A percentile compares a stretch with the other conserved stretches of the same genome.
phyloP scores from a whole-genome alignment of 2,329 filamentous ascomycete species.

The Cladophialophora immunda region DNA sequence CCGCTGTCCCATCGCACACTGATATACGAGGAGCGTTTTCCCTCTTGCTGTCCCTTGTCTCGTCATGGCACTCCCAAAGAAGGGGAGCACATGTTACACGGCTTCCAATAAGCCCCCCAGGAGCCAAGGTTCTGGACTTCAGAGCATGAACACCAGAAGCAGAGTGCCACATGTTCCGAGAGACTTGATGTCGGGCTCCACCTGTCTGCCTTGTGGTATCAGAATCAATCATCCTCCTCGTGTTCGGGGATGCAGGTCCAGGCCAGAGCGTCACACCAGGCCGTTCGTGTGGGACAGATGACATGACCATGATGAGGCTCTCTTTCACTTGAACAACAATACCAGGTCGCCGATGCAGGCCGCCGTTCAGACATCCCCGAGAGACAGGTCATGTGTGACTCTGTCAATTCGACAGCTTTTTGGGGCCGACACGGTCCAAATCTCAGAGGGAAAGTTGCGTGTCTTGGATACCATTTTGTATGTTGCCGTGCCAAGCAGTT shows the following conservation, averaged over 20 bases:
- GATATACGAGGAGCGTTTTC: conserved; percentile 10
- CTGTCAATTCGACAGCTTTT: not conserved
- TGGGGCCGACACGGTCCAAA: not conserved
- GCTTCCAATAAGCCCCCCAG: not conserved
- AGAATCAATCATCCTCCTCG: conserved; percentile 16
- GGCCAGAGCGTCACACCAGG: conserved; percentile 7
- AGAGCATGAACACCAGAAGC: conserved; percentile 2
- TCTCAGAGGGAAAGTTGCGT: conserved; percentile 3
- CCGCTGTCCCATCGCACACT: conserved; percentile 16
- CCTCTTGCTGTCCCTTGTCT: conserved; percentile 1
- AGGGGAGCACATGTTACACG: conserved; percentile 13
- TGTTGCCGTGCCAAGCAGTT: conserved; percentile 2
- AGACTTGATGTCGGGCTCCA: conserved; percentile 11
- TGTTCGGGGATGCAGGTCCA: conserved; percentile 16
- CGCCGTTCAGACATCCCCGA: conserved; percentile 21
- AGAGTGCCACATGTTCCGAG: conserved; percentile 14
- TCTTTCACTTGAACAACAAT: not conserved
- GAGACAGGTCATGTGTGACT: conserved; percentile 7
- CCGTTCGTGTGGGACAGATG: conserved; percentile 8
- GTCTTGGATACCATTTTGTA: not conserved
- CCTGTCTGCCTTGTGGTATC: conserved; percentile 14
- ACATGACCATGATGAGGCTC: conserved; percentile 10
- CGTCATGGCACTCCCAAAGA: not conserved
- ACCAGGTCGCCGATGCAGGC: conserved; percentile 19
- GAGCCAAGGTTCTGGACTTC: conserved; percentile 8